Evolutionary conservation across 495 filamentous ascomycete genomes (phyloP).

Genomic region (Trypethelium eluteriae): DNA sequence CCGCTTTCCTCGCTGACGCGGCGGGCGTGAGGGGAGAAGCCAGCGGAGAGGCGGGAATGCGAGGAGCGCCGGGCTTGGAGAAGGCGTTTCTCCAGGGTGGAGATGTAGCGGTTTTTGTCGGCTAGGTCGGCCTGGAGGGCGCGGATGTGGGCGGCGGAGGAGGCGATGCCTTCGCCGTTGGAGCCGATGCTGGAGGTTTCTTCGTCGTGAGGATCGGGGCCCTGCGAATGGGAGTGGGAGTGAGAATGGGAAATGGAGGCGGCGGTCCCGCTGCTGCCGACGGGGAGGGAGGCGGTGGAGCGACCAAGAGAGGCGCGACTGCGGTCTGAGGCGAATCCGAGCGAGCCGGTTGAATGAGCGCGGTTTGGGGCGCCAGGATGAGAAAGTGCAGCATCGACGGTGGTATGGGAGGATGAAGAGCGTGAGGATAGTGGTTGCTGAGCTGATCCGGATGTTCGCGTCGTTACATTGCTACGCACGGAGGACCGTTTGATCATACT

Average conservation of each 20-base stretch:
- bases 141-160: constrained; percentile 68
- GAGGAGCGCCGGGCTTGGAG: constrained; percentile 87
- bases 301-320: not conserved
- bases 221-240: not conserved
- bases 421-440: constrained; percentile 45
- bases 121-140: constrained; percentile 86
- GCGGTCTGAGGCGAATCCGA: not conserved
- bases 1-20: constrained; percentile 34
- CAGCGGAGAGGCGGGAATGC: constrained; percentile 73
- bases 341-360: not conserved
- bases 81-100: constrained; percentile 82
- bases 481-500: constrained; percentile 62
- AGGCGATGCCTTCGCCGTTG: constrained; percentile 80
- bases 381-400: constrained; percentile 20
- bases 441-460: constrained; percentile 32
- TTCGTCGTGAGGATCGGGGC: constrained; percentile 53
- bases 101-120: constrained; percentile 95
- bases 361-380: constrained; percentile 13
- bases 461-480: constrained; percentile 39
- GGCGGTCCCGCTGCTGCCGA: not conserved
- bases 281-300: not conserved
- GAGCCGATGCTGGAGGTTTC: constrained; percentile 68
- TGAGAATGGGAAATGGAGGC: not conserved
- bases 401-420: constrained; percentile 47
- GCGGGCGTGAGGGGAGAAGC: constrained; percentile 42